Evolutionary conservation across 306 rosid genomes (phyloP).

Genomic region (Urtica urens): DNA sequence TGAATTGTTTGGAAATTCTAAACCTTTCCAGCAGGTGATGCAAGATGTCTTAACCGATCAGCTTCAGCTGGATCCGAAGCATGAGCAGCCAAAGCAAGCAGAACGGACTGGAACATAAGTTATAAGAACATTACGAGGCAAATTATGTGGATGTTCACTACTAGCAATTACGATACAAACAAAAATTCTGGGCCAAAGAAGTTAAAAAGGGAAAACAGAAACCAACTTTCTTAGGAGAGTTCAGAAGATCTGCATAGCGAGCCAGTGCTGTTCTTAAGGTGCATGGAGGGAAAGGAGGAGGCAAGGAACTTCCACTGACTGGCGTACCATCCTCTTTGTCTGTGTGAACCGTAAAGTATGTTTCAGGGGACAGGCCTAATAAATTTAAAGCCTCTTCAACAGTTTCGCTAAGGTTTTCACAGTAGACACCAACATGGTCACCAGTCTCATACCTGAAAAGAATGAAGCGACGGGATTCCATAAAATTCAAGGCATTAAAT

Average conservation of each 20-base stretch:
- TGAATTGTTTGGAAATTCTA: conserved; percentile 7
- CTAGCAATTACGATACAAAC: background rate
- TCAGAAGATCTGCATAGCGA: conserved; percentile 74
- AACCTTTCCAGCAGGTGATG: conserved; percentile 97
- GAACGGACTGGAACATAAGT: conserved; percentile 45
- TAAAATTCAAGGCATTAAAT: background rate
- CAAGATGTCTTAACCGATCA: conserved; percentile 74
- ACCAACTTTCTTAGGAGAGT: conserved; percentile 84
- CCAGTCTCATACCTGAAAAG: conserved; percentile 87
- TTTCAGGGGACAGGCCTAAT: conserved; percentile 65
- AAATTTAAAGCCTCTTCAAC: conserved; percentile 66
- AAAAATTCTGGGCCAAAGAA: background rate
- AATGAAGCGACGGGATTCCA: background rate
- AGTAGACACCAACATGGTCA: conserved; percentile 94
- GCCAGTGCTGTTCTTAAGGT: conserved; percentile 61
- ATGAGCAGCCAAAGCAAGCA: conserved; percentile 82
- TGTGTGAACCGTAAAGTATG: conserved; percentile 70
- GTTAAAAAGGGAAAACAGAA: conserved; percentile 3
- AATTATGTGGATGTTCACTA: background rate
- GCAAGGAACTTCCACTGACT: conserved; percentile 60
- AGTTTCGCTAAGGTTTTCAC: conserved; percentile 75
- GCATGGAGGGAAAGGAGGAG: conserved; percentile 76
- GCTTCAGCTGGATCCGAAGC: conserved; percentile 86
- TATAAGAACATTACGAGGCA: conserved; percentile 8
- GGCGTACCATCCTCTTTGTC: conserved; percentile 78